Evolutionary conservation across 129 eudicot species (phyloP).

Genomic region (Flaveria ramosissima): DNA sequence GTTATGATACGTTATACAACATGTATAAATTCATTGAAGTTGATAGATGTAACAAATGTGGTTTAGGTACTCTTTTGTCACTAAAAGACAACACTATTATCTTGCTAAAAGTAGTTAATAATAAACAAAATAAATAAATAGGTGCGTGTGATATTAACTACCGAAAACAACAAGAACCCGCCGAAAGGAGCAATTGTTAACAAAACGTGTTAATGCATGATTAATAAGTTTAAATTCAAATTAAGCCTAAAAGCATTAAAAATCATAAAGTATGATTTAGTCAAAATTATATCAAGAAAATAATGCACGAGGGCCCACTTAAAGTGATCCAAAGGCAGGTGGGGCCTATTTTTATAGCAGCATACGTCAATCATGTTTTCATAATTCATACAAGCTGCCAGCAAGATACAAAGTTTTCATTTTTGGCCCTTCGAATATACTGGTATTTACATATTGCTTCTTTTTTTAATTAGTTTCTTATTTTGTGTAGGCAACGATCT

Average conservation of each 20-base stretch:
- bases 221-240: not conserved
- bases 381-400: slow-evolving; percentile 7
- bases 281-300: slow-evolving; percentile 6
- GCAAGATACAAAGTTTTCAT: not conserved
- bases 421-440: slow-evolving; percentile 2
- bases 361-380: slow-evolving; percentile 24
- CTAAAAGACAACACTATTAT: not conserved
- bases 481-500: slow-evolving; percentile 56
- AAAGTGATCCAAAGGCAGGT: not conserved
- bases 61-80: not conserved
- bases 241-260: not conserved
- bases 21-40: too few species aligned
- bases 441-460: not conserved
- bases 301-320: slow-evolving; percentile 3
- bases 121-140: not conserved
- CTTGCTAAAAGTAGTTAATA: not conserved
- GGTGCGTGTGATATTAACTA: not conserved
- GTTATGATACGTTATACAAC: too few species aligned
- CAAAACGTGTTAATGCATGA: not conserved
- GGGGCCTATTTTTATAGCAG: not conserved
- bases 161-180: not conserved
- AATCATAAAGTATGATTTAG: not conserved
- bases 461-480: not conserved
- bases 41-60: too few species aligned
- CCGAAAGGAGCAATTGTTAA: not conserved